A percentile compares a stretch with the other conserved stretches of the same genome.
These are phyloP conservation scores for Aspergillus sp. DNA, from an alignment of 2,329 filamentous ascomycete genomes.

Conservation along the genomic window DNA sequence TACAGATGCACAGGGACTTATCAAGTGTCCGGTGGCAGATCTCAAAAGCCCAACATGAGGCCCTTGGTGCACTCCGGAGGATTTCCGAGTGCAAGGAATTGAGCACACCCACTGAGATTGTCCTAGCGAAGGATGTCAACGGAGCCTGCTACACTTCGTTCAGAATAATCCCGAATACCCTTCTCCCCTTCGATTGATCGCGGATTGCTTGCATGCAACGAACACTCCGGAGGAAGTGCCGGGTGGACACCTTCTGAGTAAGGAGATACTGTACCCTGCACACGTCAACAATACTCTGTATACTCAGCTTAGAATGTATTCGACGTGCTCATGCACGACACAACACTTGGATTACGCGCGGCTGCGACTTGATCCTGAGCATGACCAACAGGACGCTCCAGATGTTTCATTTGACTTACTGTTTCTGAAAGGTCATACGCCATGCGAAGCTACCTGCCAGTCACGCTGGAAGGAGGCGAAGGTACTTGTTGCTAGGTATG, in stretches of 20 bases:
- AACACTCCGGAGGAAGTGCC: background rate
- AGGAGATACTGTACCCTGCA: background rate
- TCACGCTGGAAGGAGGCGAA: conserved; percentile 2
- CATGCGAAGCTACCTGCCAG: too few relatives aligned
- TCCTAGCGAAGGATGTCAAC: background rate
- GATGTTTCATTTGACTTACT: conserved; percentile 4
- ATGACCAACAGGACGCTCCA: background rate
- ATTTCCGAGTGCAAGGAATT: conserved; percentile 5
- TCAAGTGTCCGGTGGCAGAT: too few relatives aligned
- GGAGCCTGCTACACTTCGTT: background rate
- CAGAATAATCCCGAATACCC: background rate
- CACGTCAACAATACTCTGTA: conserved; percentile 9
- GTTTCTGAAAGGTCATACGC: background rate
- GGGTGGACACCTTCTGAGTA: background rate
- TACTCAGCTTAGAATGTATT: background rate
- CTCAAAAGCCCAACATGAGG: too few relatives aligned
- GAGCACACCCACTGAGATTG: background rate
- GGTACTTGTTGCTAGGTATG: background rate
- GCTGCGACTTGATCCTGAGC: conserved; percentile 2
- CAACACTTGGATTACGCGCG: background rate
- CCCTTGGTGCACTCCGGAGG: background rate
- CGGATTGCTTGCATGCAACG: background rate
- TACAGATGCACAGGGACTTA: too few relatives aligned
- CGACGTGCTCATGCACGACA: background rate
- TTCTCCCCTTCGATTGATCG: background rate